Percentiles rank a stretch among this genome's conserved stretches.
phyloP scores from a whole-genome alignment of 2,329 filamentous ascomycete genomes.

The Colletotrichum sp. region DNA sequence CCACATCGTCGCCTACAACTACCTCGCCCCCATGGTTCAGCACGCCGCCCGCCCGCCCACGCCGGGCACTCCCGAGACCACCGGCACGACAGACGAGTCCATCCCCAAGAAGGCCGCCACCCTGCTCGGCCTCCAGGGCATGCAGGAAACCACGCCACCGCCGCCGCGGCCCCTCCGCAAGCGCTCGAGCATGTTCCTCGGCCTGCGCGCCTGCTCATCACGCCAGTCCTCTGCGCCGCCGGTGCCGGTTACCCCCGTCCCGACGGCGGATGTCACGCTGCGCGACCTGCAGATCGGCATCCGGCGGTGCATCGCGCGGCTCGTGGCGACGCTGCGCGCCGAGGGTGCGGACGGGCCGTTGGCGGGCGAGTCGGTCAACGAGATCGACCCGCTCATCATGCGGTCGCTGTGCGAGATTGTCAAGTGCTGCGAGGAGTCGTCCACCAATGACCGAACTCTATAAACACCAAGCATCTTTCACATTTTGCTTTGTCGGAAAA shows the following conservation, averaged over 20 bases:
- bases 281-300: conserved; percentile 55
- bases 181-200: conserved; percentile 12
- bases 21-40: conserved; percentile 44
- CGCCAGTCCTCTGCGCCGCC: conserved; percentile 6
- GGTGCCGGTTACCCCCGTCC: background rate
- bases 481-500: background rate
- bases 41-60: background rate
- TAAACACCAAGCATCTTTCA: background rate
- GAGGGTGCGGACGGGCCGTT: conserved; percentile 6
- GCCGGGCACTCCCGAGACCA: conserved; percentile 7
- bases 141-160: conserved; percentile 14
- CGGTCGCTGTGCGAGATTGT: conserved; percentile 49
- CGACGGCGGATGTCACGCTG: conserved; percentile 36
- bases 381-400: conserved; percentile 42
- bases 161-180: conserved; percentile 26
- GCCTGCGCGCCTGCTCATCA: conserved; percentile 1
- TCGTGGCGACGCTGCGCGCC: conserved; percentile 52
- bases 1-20: conserved; percentile 65
- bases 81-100: conserved; percentile 24
- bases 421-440: conserved; percentile 26
- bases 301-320: conserved; percentile 52
- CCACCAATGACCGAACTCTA: background rate
- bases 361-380: conserved; percentile 25
- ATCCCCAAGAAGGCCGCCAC: conserved; percentile 59
- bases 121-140: conserved; percentile 50